These are phyloP conservation scores for Colletotrichum tabaci DNA, from an alignment of 2,329 filamentous ascomycete genomes.

Conservation along the genomic window DNA sequence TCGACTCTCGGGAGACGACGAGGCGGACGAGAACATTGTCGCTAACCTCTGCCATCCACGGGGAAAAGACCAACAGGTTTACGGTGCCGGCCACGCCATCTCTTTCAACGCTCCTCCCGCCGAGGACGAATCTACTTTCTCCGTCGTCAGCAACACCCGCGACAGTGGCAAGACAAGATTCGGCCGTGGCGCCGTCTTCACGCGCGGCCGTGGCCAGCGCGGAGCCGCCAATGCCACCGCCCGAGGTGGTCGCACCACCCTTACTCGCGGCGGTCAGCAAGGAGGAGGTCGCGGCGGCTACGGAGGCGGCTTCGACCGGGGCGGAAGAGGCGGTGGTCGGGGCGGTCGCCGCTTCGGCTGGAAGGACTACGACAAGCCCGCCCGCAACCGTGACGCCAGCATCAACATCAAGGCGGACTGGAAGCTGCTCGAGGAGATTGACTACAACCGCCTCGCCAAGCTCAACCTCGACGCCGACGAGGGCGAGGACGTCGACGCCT, in stretches of 20 bases:
- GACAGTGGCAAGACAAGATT: constrained; percentile 90
- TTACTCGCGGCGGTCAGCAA: constrained; percentile 76
- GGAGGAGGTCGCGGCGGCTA: constrained; percentile 76
- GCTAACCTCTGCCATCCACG: constrained; percentile 29
- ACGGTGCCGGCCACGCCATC: constrained; percentile 88
- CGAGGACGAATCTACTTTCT: constrained; percentile 98
- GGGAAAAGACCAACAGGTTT: constrained; percentile 92
- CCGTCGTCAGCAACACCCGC: constrained; percentile 94
- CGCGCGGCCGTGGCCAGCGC: constrained; percentile 86
- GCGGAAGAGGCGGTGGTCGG: constrained; percentile 79
- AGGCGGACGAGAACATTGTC: constrained; percentile 4
- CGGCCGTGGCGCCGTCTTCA: constrained; percentile 90
- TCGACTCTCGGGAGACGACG: background rate
- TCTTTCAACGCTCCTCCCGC: constrained; percentile 92
- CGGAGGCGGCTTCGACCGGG: constrained; percentile 77
- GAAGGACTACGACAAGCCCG: constrained; percentile 99
- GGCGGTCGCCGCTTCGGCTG: constrained; percentile 93
- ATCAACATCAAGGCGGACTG: constrained; percentile 97
- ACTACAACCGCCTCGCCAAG: constrained; percentile 95
- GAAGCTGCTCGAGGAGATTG: constrained; percentile 97
- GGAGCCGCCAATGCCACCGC: constrained; percentile 64
- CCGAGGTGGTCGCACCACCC: constrained; percentile 73
- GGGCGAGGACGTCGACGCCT: constrained; percentile 94
- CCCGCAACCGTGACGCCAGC: constrained; percentile 94
- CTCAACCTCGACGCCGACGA: constrained; percentile 95